Evolutionary conservation across 2,329 filamentous ascomycete genomes (phyloP), one percentile per base, ranked within the genome.

Genomic region (Madurella mycetomatis): DNA sequence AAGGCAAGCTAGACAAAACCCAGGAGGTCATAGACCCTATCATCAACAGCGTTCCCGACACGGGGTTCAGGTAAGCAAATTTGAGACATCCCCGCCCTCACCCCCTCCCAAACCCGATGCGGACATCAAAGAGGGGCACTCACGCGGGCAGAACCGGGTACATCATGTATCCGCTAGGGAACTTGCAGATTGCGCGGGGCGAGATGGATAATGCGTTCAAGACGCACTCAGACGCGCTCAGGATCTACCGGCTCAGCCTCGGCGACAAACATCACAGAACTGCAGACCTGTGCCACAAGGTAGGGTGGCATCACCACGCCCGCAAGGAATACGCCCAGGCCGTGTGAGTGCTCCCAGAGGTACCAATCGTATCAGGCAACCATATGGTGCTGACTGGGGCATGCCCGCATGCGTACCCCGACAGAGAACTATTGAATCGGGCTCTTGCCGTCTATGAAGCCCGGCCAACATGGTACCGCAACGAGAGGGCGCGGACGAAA

Each of bases 181-280:
- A 25, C 25, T 25, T 25, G 25, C 25, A 25, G 25, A 25, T 25
- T 25, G 25, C 25, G 25, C 25, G 25, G 25, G 25, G 25, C 25
- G 25, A 25, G 25, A 7, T 25, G 25, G 25, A 25, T 31, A 47
- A 34, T 5, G 45, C 45, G 45, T 47, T 34, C 45, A 47, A 47
- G 30, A 47, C 45, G 30, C 45, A 47, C 30, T 47, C 30, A 16
- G 45, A 47, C 5, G 31, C 45, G 7, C 45, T 47, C 45, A 47
- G 37, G n/a, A 47, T 47, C 19, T 47, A 47, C 30, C 45, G 19
- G 30, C 30, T 19, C 17, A 47, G 13, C 17, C 45, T 47, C 15
- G 45, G 45, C 30, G 45, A 47, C 45, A 47, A 47, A n/a, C 45
- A 47, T 17, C 45, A 37, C 45, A 34, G 45, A 34, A 47, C 45